Base-by-base conservation (phyloP, 352 stramenopile species). In the Stephanocyclus meneghinianus region DNA sequence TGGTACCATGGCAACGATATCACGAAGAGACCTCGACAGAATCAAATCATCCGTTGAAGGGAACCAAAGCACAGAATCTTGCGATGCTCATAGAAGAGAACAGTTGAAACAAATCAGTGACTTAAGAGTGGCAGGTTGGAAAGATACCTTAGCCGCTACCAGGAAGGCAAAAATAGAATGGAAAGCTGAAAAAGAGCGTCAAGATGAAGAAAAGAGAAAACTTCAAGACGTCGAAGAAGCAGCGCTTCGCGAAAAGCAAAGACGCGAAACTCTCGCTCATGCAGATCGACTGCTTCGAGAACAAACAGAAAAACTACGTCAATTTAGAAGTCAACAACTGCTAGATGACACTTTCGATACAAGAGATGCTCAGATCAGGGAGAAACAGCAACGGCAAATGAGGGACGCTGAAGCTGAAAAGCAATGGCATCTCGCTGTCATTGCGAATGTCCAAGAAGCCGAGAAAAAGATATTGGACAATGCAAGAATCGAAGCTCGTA, bases 241-340 rank as follows among this genome's bases (percentile, higher is more conserved):
- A 44, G 47, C 40, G n/a, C 35, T 71, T 30, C 47, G 48, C 30
- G 50, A 78, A 66, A 48, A 62, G 16, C 37, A 51, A 60, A 63
- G 74, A 42, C 48, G 51, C n/a, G 69, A 81, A 0, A 70, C 66
- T 5, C 59, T 86, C 1, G 16, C 61, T 35, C 70, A 75, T 67
- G 79, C 79, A 40, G 76, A 83, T 26, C 74, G 32, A 11, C 40
- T 81, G 6, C 35, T 83, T 30, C 35, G 45, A 62, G 79, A 86
- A 53, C 56, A 83, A 57, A 81, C 74, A 26, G 79, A 83, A 47
- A 86, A 65, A 35, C 47, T 83, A 44, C 35, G 76, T 21, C 66
- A 81, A n/a, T 80, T 86, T 66, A 55, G 79, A 53, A 71, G 61
- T 44, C 74, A 86, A 44, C 74, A 84, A 72, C 62, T 83, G 65